Evolutionary conservation across 2,329 filamentous ascomycete species (phyloP).

Genomic region (Penicillium brevicompactum): DNA sequence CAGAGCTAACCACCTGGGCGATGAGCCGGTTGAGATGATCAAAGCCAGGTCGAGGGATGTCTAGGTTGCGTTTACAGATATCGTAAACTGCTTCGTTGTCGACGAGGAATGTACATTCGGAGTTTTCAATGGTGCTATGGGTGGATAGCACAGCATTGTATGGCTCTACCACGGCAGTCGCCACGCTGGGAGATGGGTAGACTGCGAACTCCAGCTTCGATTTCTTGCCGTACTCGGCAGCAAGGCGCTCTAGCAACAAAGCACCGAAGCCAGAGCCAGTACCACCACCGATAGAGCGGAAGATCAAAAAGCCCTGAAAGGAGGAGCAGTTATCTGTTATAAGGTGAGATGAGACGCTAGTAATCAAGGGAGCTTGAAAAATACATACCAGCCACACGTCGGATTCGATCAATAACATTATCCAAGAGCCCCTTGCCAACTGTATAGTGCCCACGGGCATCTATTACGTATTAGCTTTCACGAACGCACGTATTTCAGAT

Average conservation of each 20-base stretch:
- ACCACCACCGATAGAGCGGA: slow-evolving; percentile 70
- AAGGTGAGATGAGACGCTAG: slow-evolving; percentile 20
- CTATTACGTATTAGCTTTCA: slow-evolving; percentile 36
- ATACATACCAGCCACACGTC: slow-evolving; percentile 61
- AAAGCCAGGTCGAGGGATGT: slow-evolving; percentile 65
- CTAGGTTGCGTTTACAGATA: slow-evolving; percentile 66
- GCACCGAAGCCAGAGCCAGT: slow-evolving; percentile 69
- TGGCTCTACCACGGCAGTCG: slow-evolving; percentile 68
- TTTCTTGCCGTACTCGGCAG: slow-evolving; percentile 68
- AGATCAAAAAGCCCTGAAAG: slow-evolving; percentile 68
- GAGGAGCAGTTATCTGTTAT: slow-evolving; percentile 64
- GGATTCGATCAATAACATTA: slow-evolving; percentile 64
- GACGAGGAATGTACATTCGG: slow-evolving; percentile 69
- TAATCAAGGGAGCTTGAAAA: background rate
- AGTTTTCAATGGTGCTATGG: slow-evolving; percentile 67
- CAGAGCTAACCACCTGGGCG: slow-evolving; percentile 68
- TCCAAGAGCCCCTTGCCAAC: slow-evolving; percentile 69
- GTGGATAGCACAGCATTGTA: slow-evolving; percentile 62
- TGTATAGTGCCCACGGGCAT: slow-evolving; percentile 70
- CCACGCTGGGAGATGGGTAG: slow-evolving; percentile 65
- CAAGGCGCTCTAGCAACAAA: slow-evolving; percentile 64
- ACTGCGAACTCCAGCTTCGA: slow-evolving; percentile 69
- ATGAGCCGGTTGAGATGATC: slow-evolving; percentile 68
- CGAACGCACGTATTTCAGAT: background rate
- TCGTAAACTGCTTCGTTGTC: slow-evolving; percentile 71